phyloP scores from a whole-genome alignment of 1,284 basidiomycete genomes.

The Golubevia sp. region DNA sequence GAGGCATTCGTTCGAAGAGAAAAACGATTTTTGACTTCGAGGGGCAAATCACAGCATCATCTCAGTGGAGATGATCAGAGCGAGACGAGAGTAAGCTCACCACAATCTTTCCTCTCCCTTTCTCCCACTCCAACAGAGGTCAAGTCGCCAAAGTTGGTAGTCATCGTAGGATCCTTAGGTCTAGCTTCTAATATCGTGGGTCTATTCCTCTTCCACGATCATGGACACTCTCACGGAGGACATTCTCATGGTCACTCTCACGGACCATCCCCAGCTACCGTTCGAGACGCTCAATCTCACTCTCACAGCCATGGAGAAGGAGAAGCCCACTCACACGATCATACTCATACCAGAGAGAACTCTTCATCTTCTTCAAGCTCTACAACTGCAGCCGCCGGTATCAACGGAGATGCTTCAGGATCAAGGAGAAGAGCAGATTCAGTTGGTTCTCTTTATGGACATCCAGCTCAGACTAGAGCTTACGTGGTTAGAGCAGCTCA shows the following conservation, averaged over 20 bases:
- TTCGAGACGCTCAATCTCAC: constrained; percentile 5
- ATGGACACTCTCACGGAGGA: constrained; percentile 70
- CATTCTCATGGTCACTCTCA: constrained; percentile 19
- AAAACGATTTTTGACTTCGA: no score
- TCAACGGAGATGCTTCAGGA: neutral
- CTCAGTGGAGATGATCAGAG: no score
- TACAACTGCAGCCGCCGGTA: constrained; percentile 22
- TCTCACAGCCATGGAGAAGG: constrained; percentile 12
- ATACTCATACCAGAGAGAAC: constrained; percentile 19
- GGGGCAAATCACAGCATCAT: no score
- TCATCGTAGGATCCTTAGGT: constrained; percentile 87
- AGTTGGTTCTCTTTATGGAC: constrained; percentile 69
- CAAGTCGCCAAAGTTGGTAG: constrained; percentile 80
- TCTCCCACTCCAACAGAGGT: constrained; percentile 71
- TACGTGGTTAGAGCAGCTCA: constrained; percentile 85
- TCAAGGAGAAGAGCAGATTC: constrained; percentile 5
- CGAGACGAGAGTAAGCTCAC: neutral
- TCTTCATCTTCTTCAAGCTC: constrained; percentile 22
- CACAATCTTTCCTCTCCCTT: constrained; percentile 2
- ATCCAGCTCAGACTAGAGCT: constrained; percentile 86
- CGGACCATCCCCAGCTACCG: constrained; percentile 1
- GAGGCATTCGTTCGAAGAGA: no score
- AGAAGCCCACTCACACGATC: constrained; percentile 49
- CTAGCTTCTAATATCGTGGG: constrained; percentile 91
- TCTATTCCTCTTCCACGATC: constrained; percentile 89